Evolutionary conservation across 2,329 filamentous ascomycete species (phyloP).

Genomic region (Fusarium anthophilum): DNA sequence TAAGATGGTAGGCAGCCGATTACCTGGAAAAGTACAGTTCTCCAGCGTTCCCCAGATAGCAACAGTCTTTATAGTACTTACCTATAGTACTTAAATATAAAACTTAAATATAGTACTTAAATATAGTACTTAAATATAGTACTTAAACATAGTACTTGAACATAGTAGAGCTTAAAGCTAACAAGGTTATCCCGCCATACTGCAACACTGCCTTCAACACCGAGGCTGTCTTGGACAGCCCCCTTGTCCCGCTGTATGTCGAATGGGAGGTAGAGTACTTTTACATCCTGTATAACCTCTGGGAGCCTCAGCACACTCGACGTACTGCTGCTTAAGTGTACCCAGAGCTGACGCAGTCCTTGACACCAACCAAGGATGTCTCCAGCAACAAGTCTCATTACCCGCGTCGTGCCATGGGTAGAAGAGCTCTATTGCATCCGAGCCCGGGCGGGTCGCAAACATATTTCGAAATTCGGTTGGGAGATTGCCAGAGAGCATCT

Average conservation of each 20-base stretch:
- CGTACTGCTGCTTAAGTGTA: background rate
- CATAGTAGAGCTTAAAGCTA: background rate
- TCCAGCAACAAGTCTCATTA: background rate
- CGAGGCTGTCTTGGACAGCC: background rate
- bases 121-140: too few relatives aligned
- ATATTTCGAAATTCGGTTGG: background rate
- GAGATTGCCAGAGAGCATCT: background rate
- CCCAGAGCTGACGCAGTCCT: background rate
- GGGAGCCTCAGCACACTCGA: background rate
- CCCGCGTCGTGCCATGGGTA: background rate
- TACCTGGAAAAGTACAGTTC: too few relatives aligned
- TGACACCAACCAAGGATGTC: fast-evolving
- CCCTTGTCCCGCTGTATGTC: fast-evolving
- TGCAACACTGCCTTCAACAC: background rate
- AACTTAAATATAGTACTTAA: too few relatives aligned
- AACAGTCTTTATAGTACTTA: too few relatives aligned
- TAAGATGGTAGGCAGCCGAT: fast-evolving
- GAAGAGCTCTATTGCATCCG: background rate
- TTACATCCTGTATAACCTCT: background rate
- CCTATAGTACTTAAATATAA: too few relatives aligned
- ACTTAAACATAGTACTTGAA: too few relatives aligned
- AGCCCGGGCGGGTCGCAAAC: background rate
- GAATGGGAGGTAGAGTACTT: background rate
- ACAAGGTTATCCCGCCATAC: fast-evolving
- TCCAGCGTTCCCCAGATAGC: too few relatives aligned